A percentile compares a stretch with the other conserved stretches of the same genome.
These are phyloP conservation scores for Liquidambar formosana DNA, from an alignment of 164 flowering plant genomes.

Conservation along the genomic window DNA sequence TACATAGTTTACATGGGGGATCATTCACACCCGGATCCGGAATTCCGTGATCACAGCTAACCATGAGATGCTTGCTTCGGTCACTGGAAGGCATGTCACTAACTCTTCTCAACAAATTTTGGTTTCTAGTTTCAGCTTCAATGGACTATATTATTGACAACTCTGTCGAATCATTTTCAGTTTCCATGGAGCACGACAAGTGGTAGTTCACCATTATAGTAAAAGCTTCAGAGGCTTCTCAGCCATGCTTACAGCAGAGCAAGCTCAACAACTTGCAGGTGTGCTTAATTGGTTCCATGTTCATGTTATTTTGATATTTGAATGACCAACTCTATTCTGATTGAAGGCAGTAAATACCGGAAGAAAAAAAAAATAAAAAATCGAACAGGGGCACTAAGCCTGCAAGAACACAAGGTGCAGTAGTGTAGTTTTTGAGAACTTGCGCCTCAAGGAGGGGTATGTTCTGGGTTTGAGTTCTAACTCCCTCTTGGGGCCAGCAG, in stretches of 20 bases:
- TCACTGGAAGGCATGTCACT: slow-evolving; percentile 33
- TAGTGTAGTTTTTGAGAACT: too few species aligned
- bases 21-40: slow-evolving; percentile 31
- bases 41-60: slow-evolving; percentile 37
- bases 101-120: neutral
- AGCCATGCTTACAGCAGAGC: slow-evolving; percentile 42
- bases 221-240: slow-evolving; percentile 51
- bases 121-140: neutral
- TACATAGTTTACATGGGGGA: slow-evolving; percentile 53
- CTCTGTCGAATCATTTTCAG: slow-evolving; percentile 6
- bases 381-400: too few species aligned
- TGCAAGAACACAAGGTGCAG: too few species aligned
- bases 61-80: slow-evolving; percentile 41
- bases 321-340: too few species aligned
- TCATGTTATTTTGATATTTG: too few species aligned
- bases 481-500: too few species aligned
- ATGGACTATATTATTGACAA: neutral
- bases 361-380: too few species aligned
- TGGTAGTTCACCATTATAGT: slow-evolving; percentile 38
- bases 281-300: too few species aligned
- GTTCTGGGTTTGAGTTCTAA: too few species aligned
- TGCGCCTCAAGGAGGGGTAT: too few species aligned
- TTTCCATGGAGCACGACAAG: slow-evolving; percentile 14
- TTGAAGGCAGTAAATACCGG: too few species aligned
- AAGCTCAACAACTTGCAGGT: slow-evolving; percentile 33